Evolutionary conservation across 495 filamentous ascomycete species (phyloP).

Genomic region (Hypoxylon intermedium): DNA sequence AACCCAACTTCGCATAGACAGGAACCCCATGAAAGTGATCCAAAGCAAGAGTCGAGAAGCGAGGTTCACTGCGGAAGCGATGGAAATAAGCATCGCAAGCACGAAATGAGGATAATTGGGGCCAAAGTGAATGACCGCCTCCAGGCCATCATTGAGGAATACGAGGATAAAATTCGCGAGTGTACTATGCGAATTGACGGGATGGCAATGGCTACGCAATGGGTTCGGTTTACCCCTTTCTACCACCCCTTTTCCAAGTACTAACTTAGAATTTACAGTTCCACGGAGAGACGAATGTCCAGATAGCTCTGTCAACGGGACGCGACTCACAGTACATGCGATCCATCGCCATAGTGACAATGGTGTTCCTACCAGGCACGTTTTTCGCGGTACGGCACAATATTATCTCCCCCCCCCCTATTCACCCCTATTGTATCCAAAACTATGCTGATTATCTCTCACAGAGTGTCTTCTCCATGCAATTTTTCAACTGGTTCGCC

Average conservation of each 20-base stretch:
- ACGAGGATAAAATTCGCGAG: conserved; percentile 47
- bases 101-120: conserved; percentile 24
- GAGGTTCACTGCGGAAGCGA: too few relatives aligned
- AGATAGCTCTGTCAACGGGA: conserved; percentile 36
- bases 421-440: background rate
- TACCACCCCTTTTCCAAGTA: background rate
- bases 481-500: conserved; percentile 28
- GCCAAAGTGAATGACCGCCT: conserved; percentile 32
- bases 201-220: conserved; percentile 49
- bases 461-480: conserved; percentile 30
- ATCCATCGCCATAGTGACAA: conserved; percentile 45
- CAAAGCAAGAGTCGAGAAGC: too few relatives aligned
- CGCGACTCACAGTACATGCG: conserved; percentile 41
- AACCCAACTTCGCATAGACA: too few relatives aligned
- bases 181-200: conserved; percentile 49
- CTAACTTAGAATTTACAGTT: conserved; percentile 20
- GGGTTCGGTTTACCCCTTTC: conserved; percentile 31
- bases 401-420: too few relatives aligned
- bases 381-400: conserved; percentile 40
- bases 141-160: conserved; percentile 37
- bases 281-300: conserved; percentile 36
- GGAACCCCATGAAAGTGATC: too few relatives aligned
- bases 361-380: conserved; percentile 53
- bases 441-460: background rate
- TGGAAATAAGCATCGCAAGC: background rate